Conservation (phyloP, 73 alveolate genomes). For the Symbiodinium pilosum region DNA sequence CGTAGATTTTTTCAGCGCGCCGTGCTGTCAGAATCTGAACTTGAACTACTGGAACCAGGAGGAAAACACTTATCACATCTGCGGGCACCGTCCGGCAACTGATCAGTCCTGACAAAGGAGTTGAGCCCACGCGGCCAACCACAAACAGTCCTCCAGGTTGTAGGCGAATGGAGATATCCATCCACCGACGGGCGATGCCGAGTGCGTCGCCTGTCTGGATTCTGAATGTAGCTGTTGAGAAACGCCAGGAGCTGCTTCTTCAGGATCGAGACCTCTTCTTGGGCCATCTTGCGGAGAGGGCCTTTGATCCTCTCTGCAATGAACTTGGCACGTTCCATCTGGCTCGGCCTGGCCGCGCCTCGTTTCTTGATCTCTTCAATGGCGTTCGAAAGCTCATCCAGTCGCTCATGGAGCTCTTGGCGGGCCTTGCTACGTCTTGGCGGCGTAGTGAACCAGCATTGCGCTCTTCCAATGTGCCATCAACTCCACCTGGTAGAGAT, state of each 20-base stretch:
- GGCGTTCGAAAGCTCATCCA: neutral
- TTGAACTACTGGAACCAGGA: neutral
- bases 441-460: conserved; percentile 36
- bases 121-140: neutral
- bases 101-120: neutral
- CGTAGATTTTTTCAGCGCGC: neutral
- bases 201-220: neutral
- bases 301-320: neutral
- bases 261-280: neutral
- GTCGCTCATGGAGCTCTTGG: neutral
- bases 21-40: neutral
- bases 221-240: neutral
- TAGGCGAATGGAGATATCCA: neutral
- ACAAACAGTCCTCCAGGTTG: neutral
- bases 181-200: neutral
- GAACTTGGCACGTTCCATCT: neutral
- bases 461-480: conserved; percentile 41
- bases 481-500: conserved; percentile 22
- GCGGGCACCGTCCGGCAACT: neutral
- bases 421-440: neutral
- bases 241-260: neutral
- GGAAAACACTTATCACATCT: neutral
- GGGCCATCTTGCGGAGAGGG: neutral
- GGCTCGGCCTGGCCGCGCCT: neutral
- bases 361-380: neutral